phyloP scores from a whole-genome alignment of 768 basidiomycete genomes.

The Hypholoma fasciculare region DNA sequence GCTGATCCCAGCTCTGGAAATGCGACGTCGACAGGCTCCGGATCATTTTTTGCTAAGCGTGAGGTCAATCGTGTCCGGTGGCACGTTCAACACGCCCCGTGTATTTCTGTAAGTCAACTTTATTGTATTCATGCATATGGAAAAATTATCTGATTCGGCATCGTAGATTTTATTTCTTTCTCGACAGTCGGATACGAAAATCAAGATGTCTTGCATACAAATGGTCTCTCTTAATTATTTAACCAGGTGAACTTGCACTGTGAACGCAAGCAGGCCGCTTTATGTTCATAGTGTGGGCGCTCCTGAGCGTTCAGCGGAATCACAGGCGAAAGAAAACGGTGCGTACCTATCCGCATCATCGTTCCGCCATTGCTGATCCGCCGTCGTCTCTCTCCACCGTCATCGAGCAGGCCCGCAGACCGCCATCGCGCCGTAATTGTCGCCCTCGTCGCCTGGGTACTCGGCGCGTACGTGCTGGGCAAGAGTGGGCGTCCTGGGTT shows the following conservation, averaged over 20 bases:
- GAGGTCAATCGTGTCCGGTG: conserved; percentile 4
- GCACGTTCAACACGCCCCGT: conserved; percentile 30
- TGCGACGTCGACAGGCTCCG: neutral
- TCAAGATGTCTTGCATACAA: neutral
- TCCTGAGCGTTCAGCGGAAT: too few relatives aligned
- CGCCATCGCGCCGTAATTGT: too few relatives aligned
- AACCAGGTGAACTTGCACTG: conserved; percentile 59
- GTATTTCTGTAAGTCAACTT: conserved; percentile 66
- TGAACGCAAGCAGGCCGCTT: conserved; percentile 68
- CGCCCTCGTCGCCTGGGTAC: too few relatives aligned
- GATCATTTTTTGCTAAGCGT: conserved; percentile 3
- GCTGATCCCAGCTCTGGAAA: conserved; percentile 2
- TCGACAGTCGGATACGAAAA: conserved; percentile 70
- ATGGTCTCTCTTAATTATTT: neutral
- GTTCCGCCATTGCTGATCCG: too few relatives aligned
- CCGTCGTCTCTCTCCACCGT: too few relatives aligned
- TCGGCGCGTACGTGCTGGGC: too few relatives aligned
- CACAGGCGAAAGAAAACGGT: too few relatives aligned
- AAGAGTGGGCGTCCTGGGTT: too few relatives aligned
- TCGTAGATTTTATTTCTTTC: conserved; percentile 68
- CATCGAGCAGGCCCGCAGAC: too few relatives aligned
- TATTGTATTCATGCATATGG: too few relatives aligned
- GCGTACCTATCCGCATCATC: too few relatives aligned
- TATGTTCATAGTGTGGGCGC: conserved; percentile 77
- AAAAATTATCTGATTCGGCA: neutral